Percentiles rank a stretch among this genome's conserved stretches.
Conservation (phyloP, 2,329 filamentous ascomycete species). For the Pseudogymnoascus sp. region DNA sequence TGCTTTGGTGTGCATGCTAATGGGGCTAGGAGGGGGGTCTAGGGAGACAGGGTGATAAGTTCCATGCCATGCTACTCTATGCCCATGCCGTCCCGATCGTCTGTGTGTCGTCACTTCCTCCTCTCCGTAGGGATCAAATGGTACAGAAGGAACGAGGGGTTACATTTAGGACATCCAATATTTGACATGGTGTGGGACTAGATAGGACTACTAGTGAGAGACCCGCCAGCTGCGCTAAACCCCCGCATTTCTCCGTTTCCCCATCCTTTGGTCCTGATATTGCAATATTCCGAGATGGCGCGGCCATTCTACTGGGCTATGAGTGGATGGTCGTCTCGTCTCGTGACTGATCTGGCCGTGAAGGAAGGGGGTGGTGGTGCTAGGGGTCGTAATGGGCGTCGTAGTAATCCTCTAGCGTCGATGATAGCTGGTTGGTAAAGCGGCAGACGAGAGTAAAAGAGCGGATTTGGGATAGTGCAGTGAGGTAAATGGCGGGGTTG, state of each 20-base stretch:
- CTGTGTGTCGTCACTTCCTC: neutral
- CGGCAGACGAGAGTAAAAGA: neutral
- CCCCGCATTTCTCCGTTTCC: neutral
- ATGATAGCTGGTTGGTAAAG: neutral
- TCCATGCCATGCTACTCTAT: neutral
- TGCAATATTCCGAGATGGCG: neutral
- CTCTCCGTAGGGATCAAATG: neutral
- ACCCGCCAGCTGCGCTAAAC: neutral
- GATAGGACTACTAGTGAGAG: neutral
- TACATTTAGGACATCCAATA: constrained; percentile 2
- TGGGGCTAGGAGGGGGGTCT: neutral
- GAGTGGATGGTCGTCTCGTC: neutral
- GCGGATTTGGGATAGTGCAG: neutral
- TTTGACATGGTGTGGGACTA: neutral
- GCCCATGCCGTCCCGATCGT: neutral
- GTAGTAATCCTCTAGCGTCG: neutral
- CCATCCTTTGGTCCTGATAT: neutral
- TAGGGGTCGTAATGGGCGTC: neutral
- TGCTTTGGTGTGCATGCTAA: neutral
- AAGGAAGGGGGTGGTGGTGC: neutral
- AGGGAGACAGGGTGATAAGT: neutral
- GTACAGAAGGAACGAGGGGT: neutral
- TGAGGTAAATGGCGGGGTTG: neutral
- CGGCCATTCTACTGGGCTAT: neutral
- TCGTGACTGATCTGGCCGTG: neutral